Base-by-base conservation (phyloP, 352 stramenopile genomes). In the Pythium aquatile region DNA sequence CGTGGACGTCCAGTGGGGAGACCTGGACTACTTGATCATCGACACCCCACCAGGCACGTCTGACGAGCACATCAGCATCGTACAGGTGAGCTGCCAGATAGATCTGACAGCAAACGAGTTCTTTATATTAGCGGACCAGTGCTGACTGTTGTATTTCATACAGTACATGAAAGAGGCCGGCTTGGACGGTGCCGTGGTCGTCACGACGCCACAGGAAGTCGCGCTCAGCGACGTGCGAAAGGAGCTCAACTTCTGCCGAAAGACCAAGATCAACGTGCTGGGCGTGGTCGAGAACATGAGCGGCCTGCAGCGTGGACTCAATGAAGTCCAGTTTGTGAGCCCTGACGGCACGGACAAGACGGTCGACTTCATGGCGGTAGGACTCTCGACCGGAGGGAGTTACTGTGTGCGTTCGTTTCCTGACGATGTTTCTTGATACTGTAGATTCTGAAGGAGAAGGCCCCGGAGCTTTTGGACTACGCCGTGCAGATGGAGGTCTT, bases 1-100 rank as follows among this genome's bases (percentile, higher is more conserved):
- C 37, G 99, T 98, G 16, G 95, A 99, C 67, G 98, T 99, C 14
- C 95, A 99, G 80, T 99, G 98, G 98, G 98, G 97, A 17, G 82
- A 98, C 37, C 89, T 99, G 46, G 98, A 99, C 83, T 99, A 99
- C 74, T 80, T 99, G 42, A 98, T 99, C 70, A 97, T 99, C 40
- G 98, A 99, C 78, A 99, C 97, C 66, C 98, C 98, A 4, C 98
- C 98, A 8, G 98, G 98, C 49, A 99, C 98, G 17, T 99, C 93
- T 35, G 98, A 99, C 71, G 98, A 99, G 74, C 98, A 99, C 80
- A 99, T 99, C 73, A 99, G 94, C 48, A 99, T 99, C 57, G 97
- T 99, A 10, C 97, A 99, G 76, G 79, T 88, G 65, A 16, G 55
- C 20, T 60, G 3, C 9, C 26, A 14, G 16, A 8, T 11, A 52